Evolutionary conservation across 345 rosid genomes (phyloP), one percentile per base, ranked within the genome.

Genomic region (Arabidopsis arenosa): DNA sequence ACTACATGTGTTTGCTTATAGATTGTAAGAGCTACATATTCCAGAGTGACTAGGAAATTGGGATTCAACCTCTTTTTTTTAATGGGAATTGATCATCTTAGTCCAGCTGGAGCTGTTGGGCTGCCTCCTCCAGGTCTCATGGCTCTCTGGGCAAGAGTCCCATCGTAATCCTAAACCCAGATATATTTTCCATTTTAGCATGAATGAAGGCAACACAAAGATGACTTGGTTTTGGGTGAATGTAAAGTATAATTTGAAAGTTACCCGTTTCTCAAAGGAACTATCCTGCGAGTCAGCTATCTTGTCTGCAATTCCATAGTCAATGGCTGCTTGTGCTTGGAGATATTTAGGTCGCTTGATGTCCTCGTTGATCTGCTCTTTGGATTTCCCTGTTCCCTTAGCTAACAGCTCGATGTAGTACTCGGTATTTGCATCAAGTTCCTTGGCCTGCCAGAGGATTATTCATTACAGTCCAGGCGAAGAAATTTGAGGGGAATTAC

Each of bases 301-400:
- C 83, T 89, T 90, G 84, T 95, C 99, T 35, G 87, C 99, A 52
- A 95, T 67, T 45, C 99, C 99, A 70, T 90, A 92, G 48, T 88
- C 97, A 36, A 92, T 85, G 15, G 95, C 96, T 80, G 83, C 87
- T 68, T 90, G 83, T 30, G 92, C 91, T 33, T 74, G 82, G 36
- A 92, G 79, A 84, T 81, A 92, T 58, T 90, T 90, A 39, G 92
- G 87, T 60, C 89, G 83, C 72, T 88, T 90, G 49, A 89, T 74
- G 52, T 89, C 99, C 69, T 89, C 84, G 10, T 39, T 62, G 68
- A 95, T 83, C 81, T 95, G 92, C 83, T 92, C 97, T 83, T 82
- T 81, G 35, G 97, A 35, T 75, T 88, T 95, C 10, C 97, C 93
- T 1, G 86, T 86, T 72, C 93, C 96, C 77, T 92, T 76, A 12